A percentile compares a stretch with the other conserved stretches of the same genome.
These are phyloP conservation scores for Cytospora piceae DNA, from an alignment of 2,329 filamentous ascomycete genomes.

Conservation along the genomic window DNA sequence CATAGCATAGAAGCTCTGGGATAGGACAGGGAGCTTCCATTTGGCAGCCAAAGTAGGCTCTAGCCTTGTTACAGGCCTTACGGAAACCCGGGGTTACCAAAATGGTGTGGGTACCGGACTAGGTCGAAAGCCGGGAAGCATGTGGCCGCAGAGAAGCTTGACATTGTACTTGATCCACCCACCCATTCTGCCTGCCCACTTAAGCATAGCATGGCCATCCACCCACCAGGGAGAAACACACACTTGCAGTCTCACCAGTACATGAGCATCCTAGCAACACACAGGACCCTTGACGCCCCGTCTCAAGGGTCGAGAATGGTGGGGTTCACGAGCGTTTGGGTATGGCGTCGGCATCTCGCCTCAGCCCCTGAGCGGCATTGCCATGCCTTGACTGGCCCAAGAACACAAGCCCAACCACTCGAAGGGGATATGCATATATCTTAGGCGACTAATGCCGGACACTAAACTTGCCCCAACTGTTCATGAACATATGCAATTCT, in stretches of 20 bases:
- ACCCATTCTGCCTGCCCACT: constrained; percentile 23
- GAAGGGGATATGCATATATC: background rate
- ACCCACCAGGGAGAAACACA: constrained; percentile 28
- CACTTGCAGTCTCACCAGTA: constrained; percentile 27
- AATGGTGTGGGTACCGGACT: constrained; percentile 19
- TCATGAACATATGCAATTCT: constrained; percentile 9
- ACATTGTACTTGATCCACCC: constrained; percentile 25
- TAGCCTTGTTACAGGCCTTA: constrained; percentile 48
- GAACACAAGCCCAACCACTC: constrained; percentile 20
- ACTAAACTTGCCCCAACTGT: constrained; percentile 18
- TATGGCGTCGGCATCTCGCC: constrained; percentile 24
- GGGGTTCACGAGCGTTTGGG: constrained; percentile 20
- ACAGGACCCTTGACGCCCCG: constrained; percentile 21
- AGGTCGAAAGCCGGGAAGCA: constrained; percentile 24
- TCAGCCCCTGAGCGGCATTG: constrained; percentile 15
- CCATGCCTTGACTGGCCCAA: constrained; percentile 9
- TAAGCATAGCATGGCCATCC: constrained; percentile 20
- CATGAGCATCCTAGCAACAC: constrained; percentile 26
- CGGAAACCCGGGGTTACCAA: constrained; percentile 26
- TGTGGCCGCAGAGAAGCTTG: constrained; percentile 26
- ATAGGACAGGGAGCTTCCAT: constrained; percentile 38
- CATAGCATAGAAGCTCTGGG: constrained; percentile 39
- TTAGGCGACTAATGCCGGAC: constrained; percentile 20
- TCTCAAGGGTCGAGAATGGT: constrained; percentile 21
- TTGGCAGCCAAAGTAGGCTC: constrained; percentile 40